Evolutionary conservation across 257 asterid species (phyloP).

Genomic region (Thymus mandschuricus): DNA sequence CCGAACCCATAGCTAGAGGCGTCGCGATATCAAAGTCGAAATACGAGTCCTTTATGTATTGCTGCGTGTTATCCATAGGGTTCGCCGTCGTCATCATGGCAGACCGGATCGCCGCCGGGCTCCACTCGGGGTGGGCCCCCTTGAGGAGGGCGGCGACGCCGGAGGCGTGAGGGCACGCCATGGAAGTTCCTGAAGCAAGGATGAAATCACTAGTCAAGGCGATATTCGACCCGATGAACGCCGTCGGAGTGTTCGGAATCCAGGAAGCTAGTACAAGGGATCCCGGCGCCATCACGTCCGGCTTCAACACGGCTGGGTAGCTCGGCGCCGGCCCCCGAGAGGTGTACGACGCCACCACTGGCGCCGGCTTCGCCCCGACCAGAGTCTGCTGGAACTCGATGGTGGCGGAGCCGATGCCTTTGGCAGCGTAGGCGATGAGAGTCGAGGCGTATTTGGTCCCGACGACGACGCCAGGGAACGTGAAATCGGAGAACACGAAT

Average conservation of each 20-base stretch:
- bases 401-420: constrained; percentile 11
- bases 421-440: constrained; percentile 35
- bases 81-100: constrained; percentile 51
- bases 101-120: constrained; percentile 49
- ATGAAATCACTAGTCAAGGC: constrained; percentile 36
- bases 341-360: constrained; percentile 43
- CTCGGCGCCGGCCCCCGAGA: constrained; percentile 53
- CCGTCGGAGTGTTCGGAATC: constrained; percentile 24
- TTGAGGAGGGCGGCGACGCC: constrained; percentile 48
- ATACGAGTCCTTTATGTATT: constrained; percentile 28
- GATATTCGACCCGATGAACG: constrained; percentile 30
- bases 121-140: constrained; percentile 56
- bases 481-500: constrained; percentile 24
- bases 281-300: constrained; percentile 54
- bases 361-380: constrained; percentile 38
- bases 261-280: constrained; percentile 46
- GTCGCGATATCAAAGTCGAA: constrained; percentile 32
- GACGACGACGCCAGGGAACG: constrained; percentile 36
- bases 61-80: constrained; percentile 31
- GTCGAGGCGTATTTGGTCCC: constrained; percentile 21
- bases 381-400: constrained; percentile 42
- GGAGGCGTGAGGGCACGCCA: constrained; percentile 52
- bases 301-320: constrained; percentile 41
- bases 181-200: constrained; percentile 46
- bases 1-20: constrained; percentile 43